A percentile compares a stretch with the other conserved stretches of the same genome.
phyloP scores from a whole-genome alignment of 352 stramenopile species.

The Phytophthora hybrid region DNA sequence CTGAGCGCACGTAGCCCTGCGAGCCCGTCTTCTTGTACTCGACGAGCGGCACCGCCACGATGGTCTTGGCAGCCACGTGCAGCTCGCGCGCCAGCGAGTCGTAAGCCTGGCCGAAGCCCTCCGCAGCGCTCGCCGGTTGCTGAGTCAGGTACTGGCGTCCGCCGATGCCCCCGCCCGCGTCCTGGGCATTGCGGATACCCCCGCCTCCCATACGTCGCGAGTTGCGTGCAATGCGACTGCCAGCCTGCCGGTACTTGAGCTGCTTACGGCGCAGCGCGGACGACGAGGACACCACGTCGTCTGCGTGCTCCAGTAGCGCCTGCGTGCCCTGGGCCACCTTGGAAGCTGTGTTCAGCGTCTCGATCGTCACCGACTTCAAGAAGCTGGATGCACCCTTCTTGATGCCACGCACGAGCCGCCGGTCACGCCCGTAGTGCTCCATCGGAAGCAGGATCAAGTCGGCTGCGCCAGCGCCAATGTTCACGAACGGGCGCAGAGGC shows the following conservation, averaged over 20 bases:
- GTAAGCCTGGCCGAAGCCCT: constrained; percentile 88
- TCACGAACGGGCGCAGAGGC: constrained; percentile 84
- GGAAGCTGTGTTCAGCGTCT: constrained; percentile 87
- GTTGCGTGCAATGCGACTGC: constrained; percentile 82
- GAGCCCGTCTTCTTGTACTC: constrained; percentile 93
- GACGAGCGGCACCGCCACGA: constrained; percentile 88
- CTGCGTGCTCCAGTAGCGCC: constrained; percentile 81
- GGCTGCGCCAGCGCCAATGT: constrained; percentile 86
- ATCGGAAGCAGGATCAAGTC: constrained; percentile 89
- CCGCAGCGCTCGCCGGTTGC: constrained; percentile 82
- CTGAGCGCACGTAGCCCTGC: constrained; percentile 86
- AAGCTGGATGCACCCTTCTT: constrained; percentile 91
- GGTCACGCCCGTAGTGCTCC: constrained; percentile 87
- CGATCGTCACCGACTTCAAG: constrained; percentile 89
- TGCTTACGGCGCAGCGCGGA: constrained; percentile 71
- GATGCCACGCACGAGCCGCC: constrained; percentile 81
- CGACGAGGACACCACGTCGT: constrained; percentile 82
- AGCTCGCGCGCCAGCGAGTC: constrained; percentile 85
- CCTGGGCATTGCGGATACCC: constrained; percentile 80
- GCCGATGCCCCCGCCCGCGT: constrained; percentile 75
- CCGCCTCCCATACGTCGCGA: constrained; percentile 80
- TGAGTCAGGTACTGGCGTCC: constrained; percentile 82
- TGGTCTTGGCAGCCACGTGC: constrained; percentile 88
- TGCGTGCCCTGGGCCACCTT: constrained; percentile 87
- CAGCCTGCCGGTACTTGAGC: constrained; percentile 82